Percentiles rank a stretch among this genome's conserved stretches.
Evolutionary conservation across 805 yeast genomes (phyloP).

Genomic region (Lipomyces mesembrius): DNA sequence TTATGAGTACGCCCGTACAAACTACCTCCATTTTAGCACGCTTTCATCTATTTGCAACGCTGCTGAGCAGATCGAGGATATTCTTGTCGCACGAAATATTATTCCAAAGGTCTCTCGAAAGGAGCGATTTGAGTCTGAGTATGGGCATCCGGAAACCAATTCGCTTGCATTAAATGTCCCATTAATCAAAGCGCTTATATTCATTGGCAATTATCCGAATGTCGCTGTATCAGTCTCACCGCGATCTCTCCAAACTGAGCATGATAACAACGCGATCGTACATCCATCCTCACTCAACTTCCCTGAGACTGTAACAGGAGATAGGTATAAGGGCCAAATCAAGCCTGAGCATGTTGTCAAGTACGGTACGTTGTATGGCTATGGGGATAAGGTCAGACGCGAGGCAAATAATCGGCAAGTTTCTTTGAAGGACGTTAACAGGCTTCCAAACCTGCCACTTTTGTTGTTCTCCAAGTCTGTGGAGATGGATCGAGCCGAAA

Average conservation of each 20-base stretch:
- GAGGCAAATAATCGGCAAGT: slow-evolving; percentile 27
- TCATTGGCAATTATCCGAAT: slow-evolving; percentile 32
- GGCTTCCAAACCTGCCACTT: slow-evolving; percentile 11
- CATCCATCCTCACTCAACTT: slow-evolving; percentile 30
- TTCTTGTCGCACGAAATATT: slow-evolving; percentile 26
- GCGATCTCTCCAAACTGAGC: slow-evolving; percentile 23
- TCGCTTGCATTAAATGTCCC: slow-evolving; percentile 20
- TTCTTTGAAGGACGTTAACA: slow-evolving; percentile 14
- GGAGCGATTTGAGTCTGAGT: slow-evolving; percentile 23
- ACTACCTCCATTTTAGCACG: slow-evolving; percentile 20
- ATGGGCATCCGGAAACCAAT: slow-evolving; percentile 27
- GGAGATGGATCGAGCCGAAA: slow-evolving; percentile 1
- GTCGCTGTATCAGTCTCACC: slow-evolving; percentile 15
- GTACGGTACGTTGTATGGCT: slow-evolving; percentile 27
- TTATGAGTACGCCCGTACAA: slow-evolving; percentile 17
- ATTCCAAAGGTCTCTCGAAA: slow-evolving; percentile 12
- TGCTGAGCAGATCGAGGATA: slow-evolving; percentile 27
- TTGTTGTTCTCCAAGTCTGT: slow-evolving; percentile 18
- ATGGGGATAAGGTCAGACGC: slow-evolving; percentile 28
- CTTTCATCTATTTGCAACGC: slow-evolving; percentile 14
- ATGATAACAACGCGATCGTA: slow-evolving; percentile 26
- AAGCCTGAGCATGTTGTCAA: neutral
- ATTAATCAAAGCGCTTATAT: slow-evolving; percentile 23
- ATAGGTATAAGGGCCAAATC: slow-evolving; percentile 19
- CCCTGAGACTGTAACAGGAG: slow-evolving; percentile 18